A percentile compares a stretch with the other conserved stretches of the same genome.
phyloP scores from a whole-genome alignment of 441 rosid species.

The Omphalea diandra region DNA sequence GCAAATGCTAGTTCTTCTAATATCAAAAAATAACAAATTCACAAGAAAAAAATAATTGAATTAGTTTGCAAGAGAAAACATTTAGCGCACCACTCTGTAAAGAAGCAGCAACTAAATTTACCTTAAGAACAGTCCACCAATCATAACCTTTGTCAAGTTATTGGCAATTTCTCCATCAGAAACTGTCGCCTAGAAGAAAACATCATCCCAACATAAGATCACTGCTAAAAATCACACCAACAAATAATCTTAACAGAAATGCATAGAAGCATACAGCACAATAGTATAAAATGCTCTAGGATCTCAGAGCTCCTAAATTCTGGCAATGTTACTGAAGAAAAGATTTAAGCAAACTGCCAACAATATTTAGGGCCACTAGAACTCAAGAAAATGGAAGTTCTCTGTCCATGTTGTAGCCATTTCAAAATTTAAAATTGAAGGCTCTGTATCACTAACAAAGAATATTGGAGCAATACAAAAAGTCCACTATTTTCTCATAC shows the following conservation, averaged over 20 bases:
- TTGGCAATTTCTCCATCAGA: slow-evolving; percentile 79
- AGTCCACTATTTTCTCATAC: not conserved
- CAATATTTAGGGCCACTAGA: not conserved
- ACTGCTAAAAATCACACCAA: slow-evolving; percentile 13
- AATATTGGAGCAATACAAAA: not conserved
- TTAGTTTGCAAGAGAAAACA: slow-evolving; percentile 1
- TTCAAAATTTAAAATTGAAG: not conserved
- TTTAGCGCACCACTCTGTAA: slow-evolving; percentile 2
- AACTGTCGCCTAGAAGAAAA: slow-evolving; percentile 78
- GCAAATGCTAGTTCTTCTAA: slow-evolving; percentile 5
- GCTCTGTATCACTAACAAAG: not conserved
- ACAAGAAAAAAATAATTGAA: not conserved
- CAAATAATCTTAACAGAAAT: not conserved
- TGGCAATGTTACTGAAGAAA: not conserved
- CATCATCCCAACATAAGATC: slow-evolving; percentile 26
- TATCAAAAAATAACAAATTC: slow-evolving; percentile 1
- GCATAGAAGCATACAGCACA: not conserved
- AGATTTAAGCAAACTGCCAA: not conserved
- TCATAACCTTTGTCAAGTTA: slow-evolving; percentile 69
- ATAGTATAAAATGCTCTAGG: not conserved
- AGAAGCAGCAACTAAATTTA: slow-evolving; percentile 29
- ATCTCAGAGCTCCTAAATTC: not conserved
- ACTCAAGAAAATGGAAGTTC: slow-evolving; percentile 9
- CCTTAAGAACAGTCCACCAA: slow-evolving; percentile 93
- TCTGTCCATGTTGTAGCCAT: not conserved